These are phyloP conservation scores for Mycena pura DNA, from an alignment of 768 basidiomycete genomes.

Conservation along the genomic window DNA sequence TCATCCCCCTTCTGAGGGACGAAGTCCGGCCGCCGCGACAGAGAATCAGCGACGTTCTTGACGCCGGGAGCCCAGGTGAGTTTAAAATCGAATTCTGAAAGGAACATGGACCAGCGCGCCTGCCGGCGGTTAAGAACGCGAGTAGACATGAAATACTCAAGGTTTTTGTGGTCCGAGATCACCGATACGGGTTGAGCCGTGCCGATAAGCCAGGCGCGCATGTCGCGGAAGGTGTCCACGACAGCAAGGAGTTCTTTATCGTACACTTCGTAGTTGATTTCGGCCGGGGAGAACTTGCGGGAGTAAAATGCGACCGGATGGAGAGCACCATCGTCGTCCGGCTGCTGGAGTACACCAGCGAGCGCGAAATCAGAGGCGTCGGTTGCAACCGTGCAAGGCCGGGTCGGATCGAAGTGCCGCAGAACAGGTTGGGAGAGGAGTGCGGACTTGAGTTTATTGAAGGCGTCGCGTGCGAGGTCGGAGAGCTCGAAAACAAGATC, in stretches of 20 bases:
- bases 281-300: too few relatives aligned
- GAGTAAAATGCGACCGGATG: conserved; percentile 51
- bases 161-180: conserved; percentile 46
- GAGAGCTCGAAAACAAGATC: conserved; percentile 25
- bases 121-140: conserved; percentile 51
- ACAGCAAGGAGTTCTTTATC: conserved; percentile 60
- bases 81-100: conserved; percentile 45
- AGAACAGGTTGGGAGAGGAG: conserved; percentile 33
- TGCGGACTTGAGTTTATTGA: conserved; percentile 28
- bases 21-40: conserved; percentile 33
- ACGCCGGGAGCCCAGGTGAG: conserved; percentile 39
- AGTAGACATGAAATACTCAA: conserved; percentile 50
- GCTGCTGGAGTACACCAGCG: conserved; percentile 36
- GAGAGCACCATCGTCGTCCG: conserved; percentile 25
- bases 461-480: neutral
- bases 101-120: conserved; percentile 52
- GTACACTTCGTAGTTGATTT: conserved; percentile 56
- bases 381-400: conserved; percentile 34
- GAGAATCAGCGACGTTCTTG: conserved; percentile 39
- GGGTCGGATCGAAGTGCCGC: conserved; percentile 37
- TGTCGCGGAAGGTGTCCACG: conserved; percentile 42
- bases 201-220: conserved; percentile 41
- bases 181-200: conserved; percentile 31
- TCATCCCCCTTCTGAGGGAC: conserved; percentile 28
- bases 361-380: conserved; percentile 42